Evolutionary conservation across 2,329 filamentous ascomycete genomes (phyloP), one percentile per base, ranked within the genome.

Genomic region (Basipetospora chlamydospora): DNA sequence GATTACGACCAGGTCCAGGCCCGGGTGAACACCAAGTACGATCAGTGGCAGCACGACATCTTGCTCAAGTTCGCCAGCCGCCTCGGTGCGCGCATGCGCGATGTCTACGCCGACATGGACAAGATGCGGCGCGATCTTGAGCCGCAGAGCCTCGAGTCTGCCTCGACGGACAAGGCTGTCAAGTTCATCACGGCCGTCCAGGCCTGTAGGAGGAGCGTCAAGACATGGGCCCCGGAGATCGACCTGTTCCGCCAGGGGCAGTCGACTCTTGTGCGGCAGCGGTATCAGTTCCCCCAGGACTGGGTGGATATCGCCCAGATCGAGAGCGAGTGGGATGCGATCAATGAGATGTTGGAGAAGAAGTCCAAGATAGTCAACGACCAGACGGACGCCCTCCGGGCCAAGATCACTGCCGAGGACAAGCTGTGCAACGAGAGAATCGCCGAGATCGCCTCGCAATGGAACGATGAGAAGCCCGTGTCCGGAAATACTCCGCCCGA

Each of bases 21-120:
- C 39, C 95, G 94, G 58, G 90, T 99, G 56, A 98, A 96, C 50
- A 85, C 86, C 48, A 98, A 96, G 56, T 99, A 98, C 53, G 92
- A 99, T 53, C 88, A 96, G 56, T 98, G 92, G 90, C 90, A 99
- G 56, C 85, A 95, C 49, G 90, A 99, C 46, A 93, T 98, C 38
- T 67, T 96, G 26, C 73, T 82, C 47, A 94, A 94, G 54, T 99
- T 98, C 57, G 90, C 86, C 26, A 71, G 73, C 39, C 84, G 90
- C 39, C 78, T 98, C 31, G 85, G 87, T 32, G 81, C 75, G 43
- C 82, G 87, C 34, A 92, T 96, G 77, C 74, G 85, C 33, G 90
- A 98, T 50, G 80, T 95, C 4, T 86, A 90, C 48, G 78, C 81
- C 10, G 88, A 96, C 43, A 81, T 98, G 41, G 83, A 93, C 49